Base-by-base conservation (phyloP, 176 grass and related monocot species). In the Puya raimondii region DNA sequence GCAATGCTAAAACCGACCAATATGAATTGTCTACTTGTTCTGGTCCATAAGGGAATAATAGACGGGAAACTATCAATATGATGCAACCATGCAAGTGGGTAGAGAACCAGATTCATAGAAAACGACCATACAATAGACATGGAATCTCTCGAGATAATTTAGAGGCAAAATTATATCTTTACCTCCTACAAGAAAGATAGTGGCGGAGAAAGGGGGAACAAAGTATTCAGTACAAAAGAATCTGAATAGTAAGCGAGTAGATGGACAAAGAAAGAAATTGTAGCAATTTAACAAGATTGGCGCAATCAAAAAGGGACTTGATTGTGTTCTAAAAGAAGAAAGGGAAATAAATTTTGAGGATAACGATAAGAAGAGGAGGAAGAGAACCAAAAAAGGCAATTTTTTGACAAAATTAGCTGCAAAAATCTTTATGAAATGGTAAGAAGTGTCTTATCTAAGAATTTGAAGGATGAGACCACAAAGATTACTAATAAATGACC, bases 21-120 rank as follows among this genome's bases (percentile, higher is more conserved):
- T 26, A 26, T 26, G 25, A 26, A 26, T 26, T 26, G 25, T 26
- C 2, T 26, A 26, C 25, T 26, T 26, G 25, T 26, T 26, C 25
- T 26, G 25, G 33, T 42, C 33, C 33, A 42, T 42, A 42, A 42
- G 33, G 33, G 33, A 42, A 42, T 42, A 42, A 42, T 42, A 42
- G 29, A 6, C 3, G 29, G 26, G 29, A 33, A 5, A 42, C 6
- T 42, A 42, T 42, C n/a, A 47, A 74, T 22, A 50, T 25, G 63
- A 23, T 49, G 51, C 48, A 48, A 42, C 25, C n/a, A 79, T 51
- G 59, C 47, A 74, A 74, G 71, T 81, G 79, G 71, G 71, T 63
- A 69, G n/a, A 75, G 79, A 74, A 81, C 71, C 79, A 42, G 79
- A 69, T 81, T 81, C 79, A 69, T 6, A 81, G 59, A 75, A 69